Evolutionary conservation across 148 eudicot genomes (phyloP), one percentile per base, ranked within the genome.

Genomic region (Rhododendron ferrugineum): DNA sequence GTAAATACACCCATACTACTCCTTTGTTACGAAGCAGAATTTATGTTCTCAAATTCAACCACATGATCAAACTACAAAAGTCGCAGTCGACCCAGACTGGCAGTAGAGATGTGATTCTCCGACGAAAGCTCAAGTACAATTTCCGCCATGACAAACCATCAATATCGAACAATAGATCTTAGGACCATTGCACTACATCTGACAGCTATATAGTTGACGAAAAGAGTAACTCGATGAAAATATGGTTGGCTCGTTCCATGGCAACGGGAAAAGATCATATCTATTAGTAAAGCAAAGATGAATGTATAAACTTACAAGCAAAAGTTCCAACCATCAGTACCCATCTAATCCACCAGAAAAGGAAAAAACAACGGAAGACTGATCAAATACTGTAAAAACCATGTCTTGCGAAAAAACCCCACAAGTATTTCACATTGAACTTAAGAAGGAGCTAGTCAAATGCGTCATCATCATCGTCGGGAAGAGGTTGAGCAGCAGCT

Each of bases 401-500:
- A 20, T 34, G 1, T 18, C 40, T 22, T 14, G 47, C 15, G 28
- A 32, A 52, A 30, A 73, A 73, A 23, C 10, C 34, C 80, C 50
- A 36, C 23, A 18, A 36, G 23, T 23, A 22, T 22, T 22, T 49
- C 47, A 50, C 44, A 16, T 15, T 74, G 14, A 72, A 73, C 32
- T 10, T 36, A 32, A 23, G 40, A 20, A 22, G 6, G 28, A n/a
- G 16, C 79, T 82, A 86, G 2, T 86, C 84, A 58, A 86, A 81
- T 34, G 44, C 49, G 32, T 86, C 87, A 40, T 86, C 87, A 42
- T 86, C 87, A 3, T 86, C 87, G 6, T 86, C 87, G 5, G 87
- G 87, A 26, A 86, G 87, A n/a, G 87, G 87, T 78, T 86, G 87
- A 22, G 52, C 47, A 54, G 81, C 75, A 40, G 87, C 87, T 72